phyloP scores from a whole-genome alignment of 1,284 basidiomycete genomes.

The Cryptococcus sp. region DNA sequence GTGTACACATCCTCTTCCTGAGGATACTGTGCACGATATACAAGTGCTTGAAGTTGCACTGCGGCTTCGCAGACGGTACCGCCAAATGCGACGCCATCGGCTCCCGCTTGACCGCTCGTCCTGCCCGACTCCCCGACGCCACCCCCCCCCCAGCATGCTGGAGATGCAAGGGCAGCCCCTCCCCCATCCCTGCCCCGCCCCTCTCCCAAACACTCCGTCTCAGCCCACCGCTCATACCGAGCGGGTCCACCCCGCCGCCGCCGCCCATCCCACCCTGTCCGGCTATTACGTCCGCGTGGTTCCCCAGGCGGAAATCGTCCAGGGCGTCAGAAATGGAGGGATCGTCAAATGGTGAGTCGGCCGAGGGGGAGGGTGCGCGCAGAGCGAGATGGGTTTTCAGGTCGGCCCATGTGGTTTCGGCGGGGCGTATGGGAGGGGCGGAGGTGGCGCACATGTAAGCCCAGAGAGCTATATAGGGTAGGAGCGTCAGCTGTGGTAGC shows the following conservation, averaged over 20 bases:
- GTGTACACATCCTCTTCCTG: slow-evolving; percentile 25
- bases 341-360: slow-evolving; percentile 17
- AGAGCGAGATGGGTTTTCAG: slow-evolving; percentile 32
- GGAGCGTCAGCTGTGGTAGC: background rate
- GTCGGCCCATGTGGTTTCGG: slow-evolving; percentile 44
- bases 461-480: slow-evolving; percentile 40
- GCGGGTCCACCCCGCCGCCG: slow-evolving; percentile 20
- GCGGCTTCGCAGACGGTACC: slow-evolving; percentile 34
- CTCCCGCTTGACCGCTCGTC: background rate
- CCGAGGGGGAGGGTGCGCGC: slow-evolving; percentile 3
- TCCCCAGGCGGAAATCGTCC: slow-evolving; percentile 18
- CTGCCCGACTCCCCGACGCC: background rate
- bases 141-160: background rate
- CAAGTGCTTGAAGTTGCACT: slow-evolving; percentile 47
- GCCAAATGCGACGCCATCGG: slow-evolving; percentile 36
- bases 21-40: slow-evolving; percentile 41
- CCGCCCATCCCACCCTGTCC: slow-evolving; percentile 19
- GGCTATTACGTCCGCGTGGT: slow-evolving; percentile 6
- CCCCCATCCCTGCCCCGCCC: slow-evolving; percentile 4
- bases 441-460: slow-evolving; percentile 29
- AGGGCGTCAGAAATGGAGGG: slow-evolving; percentile 24
- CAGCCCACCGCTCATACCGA: slow-evolving; percentile 19
- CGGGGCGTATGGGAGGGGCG: slow-evolving; percentile 29
- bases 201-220: slow-evolving; percentile 33
- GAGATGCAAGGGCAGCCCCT: slow-evolving; percentile 10